phyloP scores from a whole-genome alignment of 164 flowering plant genomes.

The Magnolia changhungtana region DNA sequence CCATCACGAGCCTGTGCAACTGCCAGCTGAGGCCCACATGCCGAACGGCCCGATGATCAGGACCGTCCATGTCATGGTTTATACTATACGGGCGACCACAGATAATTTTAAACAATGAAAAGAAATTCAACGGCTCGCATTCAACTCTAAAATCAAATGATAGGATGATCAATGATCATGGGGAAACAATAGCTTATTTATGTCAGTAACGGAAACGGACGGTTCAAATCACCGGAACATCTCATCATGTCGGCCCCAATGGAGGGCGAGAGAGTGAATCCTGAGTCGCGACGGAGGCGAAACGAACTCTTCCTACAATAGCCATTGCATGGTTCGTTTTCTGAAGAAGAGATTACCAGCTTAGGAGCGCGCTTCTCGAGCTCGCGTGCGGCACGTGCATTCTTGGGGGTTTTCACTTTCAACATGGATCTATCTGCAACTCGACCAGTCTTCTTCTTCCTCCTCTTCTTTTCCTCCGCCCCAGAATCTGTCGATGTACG shows the following conservation, averaged over 20 bases:
- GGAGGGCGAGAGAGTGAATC: too few species aligned
- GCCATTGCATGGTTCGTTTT: neutral
- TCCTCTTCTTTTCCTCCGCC: too few species aligned
- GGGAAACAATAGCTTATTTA: neutral
- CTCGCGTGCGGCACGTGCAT: slow-evolving; percentile 36
- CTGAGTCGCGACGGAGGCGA: neutral
- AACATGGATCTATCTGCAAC: slow-evolving; percentile 26
- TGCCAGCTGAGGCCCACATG: too few species aligned
- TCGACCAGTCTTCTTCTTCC: neutral
- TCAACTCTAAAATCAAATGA: neutral
- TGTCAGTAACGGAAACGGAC: neutral
- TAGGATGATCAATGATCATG: neutral
- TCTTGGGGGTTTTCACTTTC: slow-evolving; percentile 32
- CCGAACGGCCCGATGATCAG: neutral
- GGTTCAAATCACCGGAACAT: neutral
- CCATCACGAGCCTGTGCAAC: too few species aligned
- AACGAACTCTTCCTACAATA: neutral
- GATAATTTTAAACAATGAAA: neutral
- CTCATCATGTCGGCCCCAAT: neutral
- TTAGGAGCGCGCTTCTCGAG: slow-evolving; percentile 55
- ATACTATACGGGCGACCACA: neutral
- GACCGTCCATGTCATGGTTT: neutral
- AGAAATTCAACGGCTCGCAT: neutral
- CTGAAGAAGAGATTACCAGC: slow-evolving; percentile 26
- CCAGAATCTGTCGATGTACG: too few species aligned